Base-by-base conservation (phyloP, 306 rosid genomes). In the Casuarina equisetifolia region DNA sequence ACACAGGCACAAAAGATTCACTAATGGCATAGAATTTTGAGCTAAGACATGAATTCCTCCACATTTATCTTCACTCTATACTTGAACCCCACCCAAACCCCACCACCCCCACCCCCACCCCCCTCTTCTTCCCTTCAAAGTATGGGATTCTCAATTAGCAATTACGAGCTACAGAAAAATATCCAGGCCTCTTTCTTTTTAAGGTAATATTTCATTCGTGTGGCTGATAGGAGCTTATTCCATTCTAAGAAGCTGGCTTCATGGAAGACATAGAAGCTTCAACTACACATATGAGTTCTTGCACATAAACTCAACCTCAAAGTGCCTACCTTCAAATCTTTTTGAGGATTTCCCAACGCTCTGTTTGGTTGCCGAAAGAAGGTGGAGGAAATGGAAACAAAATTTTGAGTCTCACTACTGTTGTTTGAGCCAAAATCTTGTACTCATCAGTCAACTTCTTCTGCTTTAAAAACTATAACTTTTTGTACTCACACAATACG, bases 161-260 rank as follows among this genome's bases (percentile, higher is more conserved):
- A 16, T 36, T 11, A 40, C 0, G 4, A 38, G 69, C 43, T 63
- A 63, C 17, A 16, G 32, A 66, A 11, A 48, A 66, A 40, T 66
- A 3, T 66, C 50, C 71, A 40, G 35, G 42, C 5, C 16, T 66
- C 71, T 66, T 7, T 17, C 9, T 66, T 66, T 17, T 66, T 17
- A 15, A 17, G 25, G 2, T 39, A 66, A 66, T 16, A 66, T 42
- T 42, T 40, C 49, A 66, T 16, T 36, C 49, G 17, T 39, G 6
- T 40, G 3, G 50, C 25, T 66, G 71, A 42, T 35, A 17, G 71
- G 43, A 17, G 32, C 49, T 40, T 19, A 67, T 9, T 40, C 13
- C 32, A 67, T 66, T 67, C 71, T 42, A 67, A 40, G 71, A 16
- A 40, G 50, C 36, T 67, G 16, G 32, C 40, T 67, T 67, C 32